A percentile compares a stretch with the other conserved stretches of the same genome.
Evolutionary conservation across 208 protist genomes (phyloP).

Genomic region (Leptomonas seymouri): DNA sequence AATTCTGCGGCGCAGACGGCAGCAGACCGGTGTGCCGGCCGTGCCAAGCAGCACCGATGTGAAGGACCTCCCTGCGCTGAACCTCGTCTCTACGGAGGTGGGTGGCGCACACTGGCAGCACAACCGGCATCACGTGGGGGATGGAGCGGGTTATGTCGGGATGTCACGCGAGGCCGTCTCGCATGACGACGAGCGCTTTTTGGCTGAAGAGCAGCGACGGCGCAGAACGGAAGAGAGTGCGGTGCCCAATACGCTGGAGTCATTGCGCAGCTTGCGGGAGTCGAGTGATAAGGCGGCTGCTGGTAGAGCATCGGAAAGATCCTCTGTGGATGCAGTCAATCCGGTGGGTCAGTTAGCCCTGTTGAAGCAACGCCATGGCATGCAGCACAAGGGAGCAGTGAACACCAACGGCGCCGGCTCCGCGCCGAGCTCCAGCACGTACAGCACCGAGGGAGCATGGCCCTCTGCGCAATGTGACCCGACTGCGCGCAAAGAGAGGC

Average conservation of each 20-base stretch:
- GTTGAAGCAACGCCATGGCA: conserved; percentile 58
- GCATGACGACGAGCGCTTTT: conserved; percentile 29
- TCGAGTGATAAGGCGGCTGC: conserved; percentile 16
- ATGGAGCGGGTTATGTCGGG: conserved; percentile 34
- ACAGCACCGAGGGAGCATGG: conserved; percentile 6
- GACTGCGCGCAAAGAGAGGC: conserved; percentile 1
- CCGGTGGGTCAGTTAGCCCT: conserved; percentile 49
- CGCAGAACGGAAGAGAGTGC: conserved; percentile 20
- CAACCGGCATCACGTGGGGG: conserved; percentile 12
- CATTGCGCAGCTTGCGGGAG: conserved; percentile 50
- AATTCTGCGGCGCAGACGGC: conserved; percentile 16
- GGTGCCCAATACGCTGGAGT: conserved; percentile 77
- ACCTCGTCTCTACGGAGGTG: conserved; percentile 11
- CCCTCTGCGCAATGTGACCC: conserved; percentile 15
- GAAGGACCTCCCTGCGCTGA: conserved; percentile 26
- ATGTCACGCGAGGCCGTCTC: conserved; percentile 37
- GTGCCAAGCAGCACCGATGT: conserved; percentile 4
- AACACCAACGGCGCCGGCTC: conserved; percentile 2
- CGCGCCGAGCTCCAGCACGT: conserved; percentile 1
- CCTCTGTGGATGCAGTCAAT: conserved; percentile 15
- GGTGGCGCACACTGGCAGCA: conserved; percentile 17
- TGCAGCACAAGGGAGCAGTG: conserved; percentile 13
- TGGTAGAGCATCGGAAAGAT: not conserved
- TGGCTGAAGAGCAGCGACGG: conserved; percentile 22
- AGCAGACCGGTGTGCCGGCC: conserved; percentile 6